Evolutionary conservation across 2,329 filamentous ascomycete genomes (phyloP).

Genomic region (Magnaporthales sp.): DNA sequence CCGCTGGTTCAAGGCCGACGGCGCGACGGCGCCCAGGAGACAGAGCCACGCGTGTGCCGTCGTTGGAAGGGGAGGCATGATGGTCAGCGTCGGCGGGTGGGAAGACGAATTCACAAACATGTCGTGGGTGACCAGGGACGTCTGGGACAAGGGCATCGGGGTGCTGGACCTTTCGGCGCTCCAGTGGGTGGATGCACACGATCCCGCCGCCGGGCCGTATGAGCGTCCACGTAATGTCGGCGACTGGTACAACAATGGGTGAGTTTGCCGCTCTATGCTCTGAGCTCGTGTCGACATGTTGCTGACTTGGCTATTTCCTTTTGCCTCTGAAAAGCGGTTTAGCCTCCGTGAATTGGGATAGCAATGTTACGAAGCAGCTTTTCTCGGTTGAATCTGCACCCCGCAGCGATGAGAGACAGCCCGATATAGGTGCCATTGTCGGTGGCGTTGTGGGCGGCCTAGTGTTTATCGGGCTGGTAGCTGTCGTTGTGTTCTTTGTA

Average conservation of each 20-base stretch:
- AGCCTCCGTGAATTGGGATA: too few relatives aligned
- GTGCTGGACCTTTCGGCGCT: background rate
- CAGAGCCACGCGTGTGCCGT: background rate
- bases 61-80: background rate
- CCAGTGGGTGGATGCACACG: background rate
- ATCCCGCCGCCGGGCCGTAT: background rate
- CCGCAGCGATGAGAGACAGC: too few relatives aligned
- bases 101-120: background rate
- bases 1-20: constrained; percentile 22
- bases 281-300: too few relatives aligned
- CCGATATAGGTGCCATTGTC: too few relatives aligned
- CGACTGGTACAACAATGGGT: background rate
- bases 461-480: too few relatives aligned
- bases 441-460: too few relatives aligned
- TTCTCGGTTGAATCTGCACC: too few relatives aligned
- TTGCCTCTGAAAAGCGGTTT: too few relatives aligned
- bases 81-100: background rate
- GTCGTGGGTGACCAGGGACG: background rate
- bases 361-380: too few relatives aligned
- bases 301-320: too few relatives aligned
- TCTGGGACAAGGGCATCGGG: background rate
- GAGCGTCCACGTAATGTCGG: background rate
- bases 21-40: constrained; percentile 6
- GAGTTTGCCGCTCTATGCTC: too few relatives aligned
- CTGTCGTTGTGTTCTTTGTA: too few relatives aligned